Evolutionary conservation across 1,284 basidiomycete species (phyloP).

Genomic region (Moesziomyces sp.): DNA sequence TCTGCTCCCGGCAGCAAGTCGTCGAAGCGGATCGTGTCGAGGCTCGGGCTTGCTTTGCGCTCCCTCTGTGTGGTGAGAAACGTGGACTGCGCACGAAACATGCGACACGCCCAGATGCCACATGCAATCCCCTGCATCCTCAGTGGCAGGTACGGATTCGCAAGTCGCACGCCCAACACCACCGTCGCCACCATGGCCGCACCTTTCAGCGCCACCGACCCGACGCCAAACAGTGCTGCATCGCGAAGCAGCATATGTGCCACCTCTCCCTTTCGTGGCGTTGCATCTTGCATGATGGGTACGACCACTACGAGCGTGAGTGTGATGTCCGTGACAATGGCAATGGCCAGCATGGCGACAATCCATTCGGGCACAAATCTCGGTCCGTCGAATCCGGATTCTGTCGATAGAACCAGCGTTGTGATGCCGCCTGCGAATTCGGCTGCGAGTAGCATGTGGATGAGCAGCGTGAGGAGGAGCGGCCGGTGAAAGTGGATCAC

Average conservation of each 20-base stretch:
- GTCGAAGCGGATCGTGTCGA: constrained; percentile 9
- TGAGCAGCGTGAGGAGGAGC: not conserved
- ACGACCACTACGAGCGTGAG: constrained; percentile 14
- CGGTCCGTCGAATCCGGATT: too few relatives aligned
- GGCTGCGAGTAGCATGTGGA: constrained; percentile 7
- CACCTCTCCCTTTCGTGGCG: constrained; percentile 12
- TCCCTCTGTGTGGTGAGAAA: constrained; percentile 14
- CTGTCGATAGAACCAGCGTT: too few relatives aligned
- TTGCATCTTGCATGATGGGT: constrained; percentile 4
- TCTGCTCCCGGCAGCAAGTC: too few relatives aligned
- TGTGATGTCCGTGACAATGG: not conserved
- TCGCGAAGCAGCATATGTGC: constrained; percentile 25
- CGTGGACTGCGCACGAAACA: constrained; percentile 32
- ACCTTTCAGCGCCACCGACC: constrained; percentile 16
- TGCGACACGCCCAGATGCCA: constrained; percentile 29
- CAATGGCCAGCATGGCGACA: constrained; percentile 22
- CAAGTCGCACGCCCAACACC: not conserved
- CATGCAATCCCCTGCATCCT: constrained; percentile 21
- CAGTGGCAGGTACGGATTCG: constrained; percentile 20
- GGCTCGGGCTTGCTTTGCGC: constrained; percentile 12
- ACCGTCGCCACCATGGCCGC: constrained; percentile 12
- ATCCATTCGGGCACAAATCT: constrained; percentile 9
- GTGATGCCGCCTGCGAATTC: constrained; percentile 6
- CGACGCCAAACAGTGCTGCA: constrained; percentile 25
- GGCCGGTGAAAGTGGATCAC: constrained; percentile 28